Percentiles rank a stretch among this genome's conserved stretches.
Conservation (phyloP, 345 rosid species). For the Eucalyptus tenuipes region DNA sequence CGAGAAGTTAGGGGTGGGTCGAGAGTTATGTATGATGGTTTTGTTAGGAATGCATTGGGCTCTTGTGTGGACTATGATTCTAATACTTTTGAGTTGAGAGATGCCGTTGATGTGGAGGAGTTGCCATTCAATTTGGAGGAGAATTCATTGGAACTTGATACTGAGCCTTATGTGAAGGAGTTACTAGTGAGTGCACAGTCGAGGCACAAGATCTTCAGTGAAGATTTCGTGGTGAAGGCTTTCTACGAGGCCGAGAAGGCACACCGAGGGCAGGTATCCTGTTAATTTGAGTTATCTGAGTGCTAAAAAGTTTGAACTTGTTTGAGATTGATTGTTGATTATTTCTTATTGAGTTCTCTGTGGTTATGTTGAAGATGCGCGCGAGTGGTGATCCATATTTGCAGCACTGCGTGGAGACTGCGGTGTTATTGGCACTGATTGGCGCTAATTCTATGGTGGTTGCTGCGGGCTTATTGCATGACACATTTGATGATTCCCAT, state of each 20-base stretch:
- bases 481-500: slow-evolving; percentile 67
- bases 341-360: background rate
- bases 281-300: background rate
- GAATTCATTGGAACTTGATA: slow-evolving; percentile 18
- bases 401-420: slow-evolving; percentile 97
- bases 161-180: slow-evolving; percentile 39
- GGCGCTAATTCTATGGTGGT: slow-evolving; percentile 81
- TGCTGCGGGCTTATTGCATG: slow-evolving; percentile 91
- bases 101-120: slow-evolving; percentile 25
- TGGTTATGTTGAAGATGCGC: slow-evolving; percentile 46
- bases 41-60: slow-evolving; percentile 61
- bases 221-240: slow-evolving; percentile 66
- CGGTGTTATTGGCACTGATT: slow-evolving; percentile 55
- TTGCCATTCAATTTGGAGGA: slow-evolving; percentile 74
- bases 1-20: slow-evolving; percentile 36
- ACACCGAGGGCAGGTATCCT: slow-evolving; percentile 82
- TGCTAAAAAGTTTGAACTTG: background rate
- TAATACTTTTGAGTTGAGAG: slow-evolving; percentile 11
- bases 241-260: slow-evolving; percentile 87
- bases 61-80: slow-evolving; percentile 69
- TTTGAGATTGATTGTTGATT: background rate
- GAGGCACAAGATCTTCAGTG: slow-evolving; percentile 56
- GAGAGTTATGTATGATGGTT: slow-evolving; percentile 44
- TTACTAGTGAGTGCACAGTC: slow-evolving; percentile 51
- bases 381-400: slow-evolving; percentile 95